Evolutionary conservation across 257 asterid species (phyloP), one percentile per base, ranked within the genome.

Genomic region (Ophiorrhiza pumila): DNA sequence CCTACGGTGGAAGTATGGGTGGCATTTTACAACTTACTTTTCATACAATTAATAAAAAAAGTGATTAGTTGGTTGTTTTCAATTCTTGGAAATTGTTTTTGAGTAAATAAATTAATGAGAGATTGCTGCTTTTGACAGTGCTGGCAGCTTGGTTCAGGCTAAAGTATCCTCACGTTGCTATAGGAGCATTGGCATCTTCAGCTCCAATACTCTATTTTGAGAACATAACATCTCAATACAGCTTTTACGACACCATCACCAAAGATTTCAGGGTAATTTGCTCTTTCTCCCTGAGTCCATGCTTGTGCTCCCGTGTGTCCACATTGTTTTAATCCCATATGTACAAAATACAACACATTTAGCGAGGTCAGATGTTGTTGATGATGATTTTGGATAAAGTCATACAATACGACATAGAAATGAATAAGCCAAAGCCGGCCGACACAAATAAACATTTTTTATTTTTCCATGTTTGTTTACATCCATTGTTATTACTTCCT

Each of bases 101-200:
- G 37, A 32, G 1, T 10, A 32, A 52, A 1, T 31, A 18, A 3
- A 32, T n/a, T 20, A 32, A 17, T 10, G 0, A 17, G 2, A 14
- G 3, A 31, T 56, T 43, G 14, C 6, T 35, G 15, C 34, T 52
- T 50, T 27, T 57, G 42, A 22, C 88, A 93, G 98, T 93, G 98
- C 65, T 93, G 82, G 97, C 98, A 67, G 96, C 98, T 41, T 93
- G 98, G 98, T 93, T 93, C 68, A 91, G 98, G 81, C 76, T 93
- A 74, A 93, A 93, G 80, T 93, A 89, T 76, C 98, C 98, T 1
- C 97, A 93, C 80, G 77, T 91, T 4, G 87, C 97, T 10, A 56
- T 88, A 7, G 98, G 98, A 41, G 98, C 98, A 9, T 85, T 93
- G 90, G 82, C 98, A 25, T 93, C 98, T 69, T 93, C 98, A 41